Conservation (phyloP, 2,329 filamentous ascomycete genomes). For the Penicillium sp. region DNA sequence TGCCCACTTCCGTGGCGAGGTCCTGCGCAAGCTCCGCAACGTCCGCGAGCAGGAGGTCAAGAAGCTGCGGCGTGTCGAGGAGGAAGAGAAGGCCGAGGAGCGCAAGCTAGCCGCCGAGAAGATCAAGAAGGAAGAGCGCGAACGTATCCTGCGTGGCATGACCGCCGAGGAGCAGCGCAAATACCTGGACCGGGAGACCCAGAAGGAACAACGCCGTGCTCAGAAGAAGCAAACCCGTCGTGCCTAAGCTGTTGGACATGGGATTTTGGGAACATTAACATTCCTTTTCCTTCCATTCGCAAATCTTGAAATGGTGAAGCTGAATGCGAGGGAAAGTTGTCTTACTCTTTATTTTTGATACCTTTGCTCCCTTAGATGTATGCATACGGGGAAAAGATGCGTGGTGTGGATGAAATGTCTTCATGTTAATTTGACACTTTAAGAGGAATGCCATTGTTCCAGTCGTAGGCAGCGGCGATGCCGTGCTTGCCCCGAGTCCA, state of each 20-base stretch:
- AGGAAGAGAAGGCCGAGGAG: constrained; percentile 64
- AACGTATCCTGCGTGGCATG: constrained; percentile 69
- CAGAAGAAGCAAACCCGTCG: constrained; percentile 59
- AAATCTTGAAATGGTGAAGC: constrained; percentile 5
- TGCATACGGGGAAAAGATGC: constrained; percentile 13
- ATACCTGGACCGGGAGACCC: constrained; percentile 73
- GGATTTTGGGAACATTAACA: background rate
- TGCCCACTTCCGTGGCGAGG: constrained; percentile 86
- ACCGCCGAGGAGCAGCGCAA: constrained; percentile 82
- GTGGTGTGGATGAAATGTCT: background rate
- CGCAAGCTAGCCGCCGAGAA: constrained; percentile 49
- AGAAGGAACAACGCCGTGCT: constrained; percentile 62
- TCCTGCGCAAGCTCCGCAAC: constrained; percentile 73
- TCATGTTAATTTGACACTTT: background rate
- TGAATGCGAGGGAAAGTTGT: constrained; percentile 8
- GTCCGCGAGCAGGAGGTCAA: constrained; percentile 75
- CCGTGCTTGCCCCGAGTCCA: background rate
- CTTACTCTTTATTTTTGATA: constrained; percentile 22
- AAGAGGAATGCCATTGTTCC: background rate
- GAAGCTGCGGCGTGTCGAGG: constrained; percentile 71
- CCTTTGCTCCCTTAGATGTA: constrained; percentile 21
- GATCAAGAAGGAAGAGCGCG: constrained; percentile 82
- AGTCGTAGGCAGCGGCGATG: constrained; percentile 1
- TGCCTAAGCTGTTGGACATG: constrained; percentile 29
- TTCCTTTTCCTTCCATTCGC: background rate